phyloP scores from a whole-genome alignment of 345 rosid genomes.

The Pugionium cornutum region DNA sequence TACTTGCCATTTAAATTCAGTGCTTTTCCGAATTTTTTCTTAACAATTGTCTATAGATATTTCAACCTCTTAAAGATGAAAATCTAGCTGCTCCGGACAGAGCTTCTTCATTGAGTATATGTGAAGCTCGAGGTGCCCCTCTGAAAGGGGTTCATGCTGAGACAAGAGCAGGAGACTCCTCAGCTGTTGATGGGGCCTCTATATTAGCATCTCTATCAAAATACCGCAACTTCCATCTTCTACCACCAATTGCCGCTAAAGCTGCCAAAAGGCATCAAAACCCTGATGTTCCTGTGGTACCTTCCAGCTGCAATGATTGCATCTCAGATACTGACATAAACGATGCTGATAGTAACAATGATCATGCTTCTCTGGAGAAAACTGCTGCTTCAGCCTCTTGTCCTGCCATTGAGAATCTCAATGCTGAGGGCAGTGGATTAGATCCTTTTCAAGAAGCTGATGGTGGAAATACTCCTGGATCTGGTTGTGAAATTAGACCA shows the following conservation, averaged over 20 bases:
- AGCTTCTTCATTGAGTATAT: slow-evolving; percentile 66
- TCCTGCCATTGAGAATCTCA: slow-evolving; percentile 52
- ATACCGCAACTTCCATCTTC: slow-evolving; percentile 49
- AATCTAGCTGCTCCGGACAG: slow-evolving; percentile 57
- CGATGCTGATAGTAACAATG: slow-evolving; percentile 57
- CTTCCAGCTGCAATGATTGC: slow-evolving; percentile 52
- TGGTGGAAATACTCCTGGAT: slow-evolving; percentile 52
- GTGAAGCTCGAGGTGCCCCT: slow-evolving; percentile 73
- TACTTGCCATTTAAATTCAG: neutral
- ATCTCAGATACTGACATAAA: slow-evolving; percentile 69
- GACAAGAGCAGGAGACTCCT: slow-evolving; percentile 79
- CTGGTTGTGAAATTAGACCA: slow-evolving; percentile 62
- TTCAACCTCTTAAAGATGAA: slow-evolving; percentile 75
- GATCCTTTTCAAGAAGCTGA: slow-evolving; percentile 55
- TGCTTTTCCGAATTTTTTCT: slow-evolving; percentile 35
- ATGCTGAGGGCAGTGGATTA: slow-evolving; percentile 51
- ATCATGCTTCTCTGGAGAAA: slow-evolving; percentile 47
- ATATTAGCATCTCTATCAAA: slow-evolving; percentile 76
- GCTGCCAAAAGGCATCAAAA: slow-evolving; percentile 50
- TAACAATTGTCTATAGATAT: slow-evolving; percentile 59
- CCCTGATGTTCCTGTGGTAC: slow-evolving; percentile 56
- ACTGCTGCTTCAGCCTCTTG: slow-evolving; percentile 40
- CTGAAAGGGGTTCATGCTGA: slow-evolving; percentile 72
- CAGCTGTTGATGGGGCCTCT: slow-evolving; percentile 75
- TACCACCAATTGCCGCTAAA: slow-evolving; percentile 54